Conservation (phyloP, 2,329 filamentous ascomycete genomes). For the Exophiala dermatitidis region DNA sequence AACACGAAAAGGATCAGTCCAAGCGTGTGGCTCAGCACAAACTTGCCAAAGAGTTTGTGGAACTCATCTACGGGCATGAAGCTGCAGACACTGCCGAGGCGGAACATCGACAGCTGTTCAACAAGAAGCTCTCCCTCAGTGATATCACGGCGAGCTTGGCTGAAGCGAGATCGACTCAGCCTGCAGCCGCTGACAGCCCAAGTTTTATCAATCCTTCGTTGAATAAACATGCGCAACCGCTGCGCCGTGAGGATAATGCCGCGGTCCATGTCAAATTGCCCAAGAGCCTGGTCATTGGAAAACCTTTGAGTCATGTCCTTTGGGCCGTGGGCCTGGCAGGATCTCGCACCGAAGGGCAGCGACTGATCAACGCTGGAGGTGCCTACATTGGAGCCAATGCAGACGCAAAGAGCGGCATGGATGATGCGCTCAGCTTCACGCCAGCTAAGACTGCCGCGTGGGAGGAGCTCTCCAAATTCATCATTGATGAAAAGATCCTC, state of each 20-base stretch:
- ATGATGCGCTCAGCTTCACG: constrained; percentile 43
- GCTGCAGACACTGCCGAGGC: constrained; percentile 57
- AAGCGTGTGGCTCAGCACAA: constrained; percentile 73
- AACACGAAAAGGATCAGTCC: constrained; percentile 61
- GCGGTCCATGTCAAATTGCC: constrained; percentile 40
- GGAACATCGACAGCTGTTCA: constrained; percentile 47
- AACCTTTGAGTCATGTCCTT: constrained; percentile 45
- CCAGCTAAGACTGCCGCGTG: constrained; percentile 35
- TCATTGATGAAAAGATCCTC: constrained; percentile 47
- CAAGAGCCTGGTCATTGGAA: constrained; percentile 42
- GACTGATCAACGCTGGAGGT: constrained; percentile 44
- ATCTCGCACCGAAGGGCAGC: constrained; percentile 47
- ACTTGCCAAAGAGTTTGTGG: constrained; percentile 73
- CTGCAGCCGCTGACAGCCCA: not conserved
- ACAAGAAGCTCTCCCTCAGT: constrained; percentile 27
- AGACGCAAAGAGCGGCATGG: constrained; percentile 36
- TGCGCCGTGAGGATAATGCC: constrained; percentile 36
- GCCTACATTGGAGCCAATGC: constrained; percentile 44
- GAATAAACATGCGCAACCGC: constrained; percentile 37
- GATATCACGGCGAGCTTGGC: constrained; percentile 14
- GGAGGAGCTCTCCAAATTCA: constrained; percentile 41
- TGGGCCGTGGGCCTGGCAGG: constrained; percentile 46
- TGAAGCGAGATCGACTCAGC: constrained; percentile 4
- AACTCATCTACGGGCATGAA: constrained; percentile 65
- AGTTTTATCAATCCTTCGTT: constrained; percentile 21